A percentile compares a stretch with the other conserved stretches of the same genome.
Evolutionary conservation across 192 early-diverging fungal species (phyloP).

Genomic region (Coemansia sp.): DNA sequence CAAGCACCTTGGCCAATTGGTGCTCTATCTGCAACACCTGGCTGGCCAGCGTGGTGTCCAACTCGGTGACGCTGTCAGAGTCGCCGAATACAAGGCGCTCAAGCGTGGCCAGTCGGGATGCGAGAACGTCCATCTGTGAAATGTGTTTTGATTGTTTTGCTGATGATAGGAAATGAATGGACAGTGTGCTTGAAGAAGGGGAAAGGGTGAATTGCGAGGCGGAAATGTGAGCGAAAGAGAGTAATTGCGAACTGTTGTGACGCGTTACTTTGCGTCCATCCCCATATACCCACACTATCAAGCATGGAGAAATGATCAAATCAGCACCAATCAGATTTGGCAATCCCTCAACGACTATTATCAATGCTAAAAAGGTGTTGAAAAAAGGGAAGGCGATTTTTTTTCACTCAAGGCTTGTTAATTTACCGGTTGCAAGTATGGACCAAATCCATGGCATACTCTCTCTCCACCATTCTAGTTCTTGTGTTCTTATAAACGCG

Average conservation of each 20-base stretch:
- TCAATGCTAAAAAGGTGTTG: background rate
- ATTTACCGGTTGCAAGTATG: background rate
- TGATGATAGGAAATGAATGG: background rate
- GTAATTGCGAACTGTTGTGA: too few species aligned
- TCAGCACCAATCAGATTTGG: background rate
- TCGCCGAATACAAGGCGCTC: slow-evolving; percentile 30
- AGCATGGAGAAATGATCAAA: too few species aligned
- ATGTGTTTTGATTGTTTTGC: background rate
- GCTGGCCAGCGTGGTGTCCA: slow-evolving; percentile 12
- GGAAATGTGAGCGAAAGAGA: background rate
- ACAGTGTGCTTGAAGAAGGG: background rate
- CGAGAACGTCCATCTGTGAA: slow-evolving; percentile 23
- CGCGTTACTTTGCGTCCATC: too few species aligned
- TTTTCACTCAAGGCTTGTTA: background rate
- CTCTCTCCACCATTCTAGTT: background rate
- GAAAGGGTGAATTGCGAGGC: background rate
- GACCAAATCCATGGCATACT: background rate
- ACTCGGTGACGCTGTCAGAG: background rate
- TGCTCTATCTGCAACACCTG: slow-evolving; percentile 32
- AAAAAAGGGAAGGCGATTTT: background rate
- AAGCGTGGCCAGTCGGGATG: slow-evolving; percentile 23
- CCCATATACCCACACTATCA: too few species aligned
- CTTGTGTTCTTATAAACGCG: background rate
- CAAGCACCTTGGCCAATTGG: slow-evolving; percentile 15
- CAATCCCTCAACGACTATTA: background rate